Percentiles rank a stretch among this genome's conserved stretches.
Conservation (phyloP, 169 alveolate species). For the Plasmodium berghei region DNA sequence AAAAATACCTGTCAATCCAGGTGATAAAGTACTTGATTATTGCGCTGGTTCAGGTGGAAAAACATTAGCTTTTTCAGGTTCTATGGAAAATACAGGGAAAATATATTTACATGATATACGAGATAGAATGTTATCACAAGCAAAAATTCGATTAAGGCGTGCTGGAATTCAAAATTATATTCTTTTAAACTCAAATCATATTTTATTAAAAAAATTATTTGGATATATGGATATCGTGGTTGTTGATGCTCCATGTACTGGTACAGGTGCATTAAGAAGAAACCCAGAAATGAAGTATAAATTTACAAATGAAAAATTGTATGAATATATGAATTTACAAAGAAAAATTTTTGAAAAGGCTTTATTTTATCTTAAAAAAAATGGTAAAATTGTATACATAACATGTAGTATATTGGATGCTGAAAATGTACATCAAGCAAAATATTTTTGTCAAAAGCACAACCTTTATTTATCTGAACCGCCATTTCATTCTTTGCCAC, state of each 20-base stretch:
- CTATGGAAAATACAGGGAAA: conserved; percentile 91
- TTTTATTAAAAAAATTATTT: conserved; percentile 78
- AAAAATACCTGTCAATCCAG: conserved; percentile 91
- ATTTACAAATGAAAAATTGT: conserved; percentile 84
- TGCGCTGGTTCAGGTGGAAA: conserved; percentile 97
- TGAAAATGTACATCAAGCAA: conserved; percentile 87
- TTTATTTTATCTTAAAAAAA: conserved; percentile 83
- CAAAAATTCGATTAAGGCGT: conserved; percentile 90
- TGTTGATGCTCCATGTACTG: conserved; percentile 96
- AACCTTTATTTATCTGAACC: conserved; percentile 86
- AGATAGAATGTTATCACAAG: conserved; percentile 82
- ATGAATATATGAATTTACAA: conserved; percentile 76
- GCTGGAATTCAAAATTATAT: conserved; percentile 94
- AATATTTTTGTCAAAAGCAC: conserved; percentile 85
- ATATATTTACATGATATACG: conserved; percentile 92
- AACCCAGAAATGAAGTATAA: conserved; percentile 94
- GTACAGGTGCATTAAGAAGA: conserved; percentile 94
- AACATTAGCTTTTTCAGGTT: conserved; percentile 92
- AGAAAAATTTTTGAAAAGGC: conserved; percentile 87
- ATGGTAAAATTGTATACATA: conserved; percentile 92
- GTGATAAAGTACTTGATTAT: conserved; percentile 92
- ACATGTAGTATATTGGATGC: conserved; percentile 93
- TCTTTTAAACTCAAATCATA: conserved; percentile 83
- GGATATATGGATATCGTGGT: conserved; percentile 93
- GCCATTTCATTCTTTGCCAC: conserved; percentile 91